Base-by-base conservation (phyloP, 1,139 yeast genomes). In the Blastobotrys proliferans region DNA sequence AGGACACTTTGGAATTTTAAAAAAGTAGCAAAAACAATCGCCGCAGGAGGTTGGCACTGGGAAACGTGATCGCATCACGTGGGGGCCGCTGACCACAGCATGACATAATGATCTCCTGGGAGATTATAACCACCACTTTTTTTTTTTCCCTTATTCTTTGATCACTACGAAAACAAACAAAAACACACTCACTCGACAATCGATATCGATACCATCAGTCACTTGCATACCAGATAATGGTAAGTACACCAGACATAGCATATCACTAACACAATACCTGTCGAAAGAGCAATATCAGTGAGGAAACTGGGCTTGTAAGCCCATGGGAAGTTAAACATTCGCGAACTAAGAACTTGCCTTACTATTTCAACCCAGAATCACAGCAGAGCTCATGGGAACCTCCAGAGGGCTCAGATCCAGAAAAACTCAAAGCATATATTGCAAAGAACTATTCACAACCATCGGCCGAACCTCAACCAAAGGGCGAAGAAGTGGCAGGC, bases 351-450 rank as follows among this genome's bases (percentile, higher is more conserved):
- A 79, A 84, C 57, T 75, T 86, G 54, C 96, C 92, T 48, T 92
- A 92, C 67, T 92, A 72, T 64, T 79, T 76, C 64, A 79, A 87
- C 57, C 78, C 80, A 28, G 73, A 74, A 32, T 79, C 90, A 3
- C 73, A 78, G 40, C 82, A 82, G 57, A 83, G 96, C 0, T 73
- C 81, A 29, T 92, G 98, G 98, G 94, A 83, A 47, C 83, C 95
- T 3, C 98, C 98, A 6, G 77, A 71, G 43, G 96, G 92, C 6
- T 80, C 95, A 2, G 86, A 92, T 56, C 63, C 74, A 16, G 78
- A 66, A 2, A 70, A 72, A 52, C 70, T 92, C 46, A 72, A 76
- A 40, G 68, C 67, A 13, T 86, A 85, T 64, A 64, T 83, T 52
- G 66, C 64, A 43, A 50, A 61, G 45, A 57, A 66, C 52, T 54